Percentiles rank a stretch among this genome's conserved stretches.
These are phyloP conservation scores for Mycena rebaudengoi DNA, from an alignment of 768 basidiomycete genomes.

Conservation along the genomic window DNA sequence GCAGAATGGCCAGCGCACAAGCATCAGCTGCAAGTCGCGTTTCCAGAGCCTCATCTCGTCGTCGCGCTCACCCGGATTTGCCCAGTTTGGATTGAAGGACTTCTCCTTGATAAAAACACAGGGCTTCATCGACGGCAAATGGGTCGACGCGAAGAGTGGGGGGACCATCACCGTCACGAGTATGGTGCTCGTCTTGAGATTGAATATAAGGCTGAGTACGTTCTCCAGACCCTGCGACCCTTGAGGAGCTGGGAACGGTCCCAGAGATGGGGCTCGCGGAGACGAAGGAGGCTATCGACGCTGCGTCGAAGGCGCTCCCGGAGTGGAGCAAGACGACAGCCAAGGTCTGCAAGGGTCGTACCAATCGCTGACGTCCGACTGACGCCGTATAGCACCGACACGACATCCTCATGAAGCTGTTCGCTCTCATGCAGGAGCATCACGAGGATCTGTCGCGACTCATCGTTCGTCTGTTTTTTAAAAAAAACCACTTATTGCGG, in stretches of 20 bases:
- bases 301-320: slow-evolving; percentile 82
- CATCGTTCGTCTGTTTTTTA: slow-evolving; percentile 62
- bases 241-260: slow-evolving; percentile 81
- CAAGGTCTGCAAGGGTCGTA: slow-evolving; percentile 70
- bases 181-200: slow-evolving; percentile 46
- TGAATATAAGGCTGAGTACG: too few relatives aligned
- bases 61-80: neutral
- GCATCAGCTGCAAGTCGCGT: slow-evolving; percentile 44
- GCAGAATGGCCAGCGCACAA: slow-evolving; percentile 69
- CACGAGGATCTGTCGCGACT: slow-evolving; percentile 88
- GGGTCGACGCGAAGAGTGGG: slow-evolving; percentile 82
- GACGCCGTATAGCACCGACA: slow-evolving; percentile 68
- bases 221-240: slow-evolving; percentile 90
- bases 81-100: slow-evolving; percentile 81
- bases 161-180: slow-evolving; percentile 80
- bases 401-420: slow-evolving; percentile 84
- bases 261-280: slow-evolving; percentile 91
- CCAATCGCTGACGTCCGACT: neutral
- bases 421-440: slow-evolving; percentile 80
- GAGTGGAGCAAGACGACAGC: slow-evolving; percentile 90
- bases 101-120: slow-evolving; percentile 63
- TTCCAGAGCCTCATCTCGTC: neutral
- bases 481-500: slow-evolving; percentile 39
- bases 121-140: slow-evolving; percentile 85
- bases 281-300: slow-evolving; percentile 84